Evolutionary conservation across 257 asterid species (phyloP), one percentile per base, ranked within the genome.

Genomic region (Scutellaria galericulata): DNA sequence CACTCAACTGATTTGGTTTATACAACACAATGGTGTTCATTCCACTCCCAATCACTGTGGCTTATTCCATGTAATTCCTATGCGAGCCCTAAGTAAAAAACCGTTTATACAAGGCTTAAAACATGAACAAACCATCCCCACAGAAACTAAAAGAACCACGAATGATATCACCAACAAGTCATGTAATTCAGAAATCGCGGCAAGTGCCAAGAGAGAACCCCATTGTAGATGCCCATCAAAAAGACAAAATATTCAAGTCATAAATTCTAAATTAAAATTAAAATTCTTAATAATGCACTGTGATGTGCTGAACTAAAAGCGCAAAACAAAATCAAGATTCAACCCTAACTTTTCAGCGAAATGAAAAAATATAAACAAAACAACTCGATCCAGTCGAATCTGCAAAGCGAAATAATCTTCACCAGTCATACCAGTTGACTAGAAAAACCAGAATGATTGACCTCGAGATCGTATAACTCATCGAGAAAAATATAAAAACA

Each of bases 371-470:
- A 22, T 46, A 37, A 56, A 55, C 7, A n/a, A 41, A 50, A 64
- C 6, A 64, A 22, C 31, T 64, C 39, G 6, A 44, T 44, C 20
- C 69, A 45, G 14, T 9, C 20, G 3, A 44, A 18, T 63, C 52
- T 4, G 31, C 37, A 59, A 7, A 60, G 27, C 13, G 7, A 61
- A 61, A 22, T 9, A 9, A 31, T 22, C 24, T 27, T 24, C 27
- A 66, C 37, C 37, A 24, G 37, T 37, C 59, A 58, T 50, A 67
- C 24, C 79, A 64, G 39, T 64, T 45, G 52, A 64, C 55, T 64
- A 12, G 35, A 22, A 44, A 42, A 42, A 20, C 69, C 55, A 64
- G 55, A 62, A 62, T 10, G 35, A 46, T 22, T 45, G 55, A 64
- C 70, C 42, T 64, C 70, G 70, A 64, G 70, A 64, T 45, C 55